Conservation (phyloP, 345 rosid genomes). For the Linum lewisii region DNA sequence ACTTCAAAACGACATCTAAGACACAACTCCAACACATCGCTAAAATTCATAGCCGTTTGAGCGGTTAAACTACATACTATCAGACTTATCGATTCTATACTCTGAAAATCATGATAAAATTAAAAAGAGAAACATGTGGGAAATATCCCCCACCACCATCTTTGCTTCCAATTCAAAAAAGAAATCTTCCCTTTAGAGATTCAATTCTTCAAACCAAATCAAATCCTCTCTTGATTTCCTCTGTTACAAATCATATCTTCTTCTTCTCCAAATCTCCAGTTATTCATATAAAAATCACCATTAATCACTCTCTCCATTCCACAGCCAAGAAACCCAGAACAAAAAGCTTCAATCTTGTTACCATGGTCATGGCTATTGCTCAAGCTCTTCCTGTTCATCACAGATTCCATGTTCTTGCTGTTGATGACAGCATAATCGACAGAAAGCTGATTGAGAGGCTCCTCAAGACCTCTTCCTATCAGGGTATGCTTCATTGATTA, state of each 20-base stretch:
- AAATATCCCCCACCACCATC: slow-evolving; percentile 9
- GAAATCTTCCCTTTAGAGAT: slow-evolving; percentile 21
- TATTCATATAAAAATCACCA: too few relatives aligned
- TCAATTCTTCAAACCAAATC: slow-evolving; percentile 1
- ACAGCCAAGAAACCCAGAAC: too few relatives aligned
- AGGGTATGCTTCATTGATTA: slow-evolving; percentile 40
- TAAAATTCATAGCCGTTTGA: too few relatives aligned
- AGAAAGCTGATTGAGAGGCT: slow-evolving; percentile 80
- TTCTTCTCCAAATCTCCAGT: slow-evolving; percentile 2
- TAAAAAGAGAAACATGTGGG: too few relatives aligned
- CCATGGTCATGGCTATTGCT: slow-evolving; percentile 22
- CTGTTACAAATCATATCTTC: too few relatives aligned
- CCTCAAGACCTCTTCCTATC: slow-evolving; percentile 80
- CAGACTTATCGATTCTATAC: too few relatives aligned
- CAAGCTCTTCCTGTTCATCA: slow-evolving; percentile 18
- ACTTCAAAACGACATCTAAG: too few relatives aligned
- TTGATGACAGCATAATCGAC: slow-evolving; percentile 75
- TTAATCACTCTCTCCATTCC: not conserved
- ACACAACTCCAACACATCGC: too few relatives aligned
- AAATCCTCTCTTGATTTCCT: not conserved
- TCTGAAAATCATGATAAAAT: too few relatives aligned
- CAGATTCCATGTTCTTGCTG: slow-evolving; percentile 85
- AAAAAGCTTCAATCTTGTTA: too few relatives aligned
- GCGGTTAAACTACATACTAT: too few relatives aligned
- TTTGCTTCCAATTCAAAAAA: slow-evolving; percentile 5